Conservation (phyloP, 2,329 filamentous ascomycete genomes). For the Rugonectria rugulosa region DNA sequence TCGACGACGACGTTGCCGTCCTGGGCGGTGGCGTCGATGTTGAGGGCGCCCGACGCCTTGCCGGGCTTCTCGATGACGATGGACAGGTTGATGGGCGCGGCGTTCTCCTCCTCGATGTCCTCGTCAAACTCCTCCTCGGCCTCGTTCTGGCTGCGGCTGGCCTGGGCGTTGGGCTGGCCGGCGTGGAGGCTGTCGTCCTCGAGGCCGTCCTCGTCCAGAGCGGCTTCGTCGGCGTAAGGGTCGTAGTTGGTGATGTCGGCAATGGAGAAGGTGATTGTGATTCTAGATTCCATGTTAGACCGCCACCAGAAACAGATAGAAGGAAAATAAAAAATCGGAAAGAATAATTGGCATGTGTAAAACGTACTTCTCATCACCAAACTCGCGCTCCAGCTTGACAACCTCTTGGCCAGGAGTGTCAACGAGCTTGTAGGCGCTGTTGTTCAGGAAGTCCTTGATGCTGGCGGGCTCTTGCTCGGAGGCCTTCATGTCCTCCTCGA, state of each 20-base stretch:
- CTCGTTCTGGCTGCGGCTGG: slow-evolving; percentile 62
- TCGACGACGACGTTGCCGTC: slow-evolving; percentile 88
- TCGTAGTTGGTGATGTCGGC: slow-evolving; percentile 51
- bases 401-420: slow-evolving; percentile 88
- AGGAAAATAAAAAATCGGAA: slow-evolving; percentile 5
- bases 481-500: slow-evolving; percentile 83
- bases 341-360: no score
- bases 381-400: slow-evolving; percentile 81
- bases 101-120: slow-evolving; percentile 60
- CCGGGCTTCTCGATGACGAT: slow-evolving; percentile 88
- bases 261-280: slow-evolving; percentile 54
- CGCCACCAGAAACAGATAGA: not conserved
- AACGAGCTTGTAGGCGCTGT: slow-evolving; percentile 81
- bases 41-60: slow-evolving; percentile 75
- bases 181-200: slow-evolving; percentile 55
- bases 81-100: slow-evolving; percentile 83
- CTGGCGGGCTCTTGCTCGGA: slow-evolving; percentile 75
- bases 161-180: slow-evolving; percentile 62
- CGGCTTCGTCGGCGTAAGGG: slow-evolving; percentile 48
- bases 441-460: slow-evolving; percentile 88
- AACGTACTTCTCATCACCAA: slow-evolving; percentile 85
- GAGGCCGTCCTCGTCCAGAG: slow-evolving; percentile 50
- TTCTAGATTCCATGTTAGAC: slow-evolving; percentile 41
- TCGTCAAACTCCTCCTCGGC: slow-evolving; percentile 55
- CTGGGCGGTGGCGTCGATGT: slow-evolving; percentile 85